phyloP scores from a whole-genome alignment of 169 alveolate genomes.

The Prorocentrum cordatum region DNA sequence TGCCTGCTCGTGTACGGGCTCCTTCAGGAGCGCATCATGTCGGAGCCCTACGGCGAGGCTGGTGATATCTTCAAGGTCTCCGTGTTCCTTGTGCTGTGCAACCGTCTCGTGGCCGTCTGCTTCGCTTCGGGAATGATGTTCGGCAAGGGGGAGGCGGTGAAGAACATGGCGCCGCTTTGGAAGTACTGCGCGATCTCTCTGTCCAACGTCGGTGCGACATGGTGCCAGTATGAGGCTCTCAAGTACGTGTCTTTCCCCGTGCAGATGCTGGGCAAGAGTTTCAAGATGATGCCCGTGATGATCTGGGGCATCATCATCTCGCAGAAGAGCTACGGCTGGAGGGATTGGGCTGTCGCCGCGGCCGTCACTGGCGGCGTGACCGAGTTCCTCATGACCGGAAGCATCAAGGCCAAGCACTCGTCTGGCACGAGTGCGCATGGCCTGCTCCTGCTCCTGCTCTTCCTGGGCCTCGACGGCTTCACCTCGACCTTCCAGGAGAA shows the following conservation, averaged over 20 bases:
- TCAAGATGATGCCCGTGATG: slow-evolving; percentile 68
- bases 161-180: slow-evolving; percentile 43
- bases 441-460: slow-evolving; percentile 2
- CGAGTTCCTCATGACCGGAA: slow-evolving; percentile 41
- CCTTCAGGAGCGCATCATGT: no score
- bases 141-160: slow-evolving; percentile 21
- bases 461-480: slow-evolving; percentile 24
- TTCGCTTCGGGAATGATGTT: slow-evolving; percentile 12
- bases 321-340: background rate
- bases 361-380: slow-evolving; percentile 27
- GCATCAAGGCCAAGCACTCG: background rate
- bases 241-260: slow-evolving; percentile 50
- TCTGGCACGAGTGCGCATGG: background rate
- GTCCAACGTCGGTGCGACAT: slow-evolving; percentile 61
- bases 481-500: slow-evolving; percentile 43
- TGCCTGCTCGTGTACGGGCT: no score
- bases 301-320: slow-evolving; percentile 65
- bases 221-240: slow-evolving; percentile 65
- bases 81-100: slow-evolving; percentile 46
- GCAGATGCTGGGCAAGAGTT: slow-evolving; percentile 67
- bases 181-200: slow-evolving; percentile 28
- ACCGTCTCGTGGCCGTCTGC: slow-evolving; percentile 16
- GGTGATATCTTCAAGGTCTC: background rate
- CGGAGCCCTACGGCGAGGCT: background rate
- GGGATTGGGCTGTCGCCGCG: slow-evolving; percentile 29